Conservation (phyloP, 169 alveolate genomes). For the Miamiensis avidus region DNA sequence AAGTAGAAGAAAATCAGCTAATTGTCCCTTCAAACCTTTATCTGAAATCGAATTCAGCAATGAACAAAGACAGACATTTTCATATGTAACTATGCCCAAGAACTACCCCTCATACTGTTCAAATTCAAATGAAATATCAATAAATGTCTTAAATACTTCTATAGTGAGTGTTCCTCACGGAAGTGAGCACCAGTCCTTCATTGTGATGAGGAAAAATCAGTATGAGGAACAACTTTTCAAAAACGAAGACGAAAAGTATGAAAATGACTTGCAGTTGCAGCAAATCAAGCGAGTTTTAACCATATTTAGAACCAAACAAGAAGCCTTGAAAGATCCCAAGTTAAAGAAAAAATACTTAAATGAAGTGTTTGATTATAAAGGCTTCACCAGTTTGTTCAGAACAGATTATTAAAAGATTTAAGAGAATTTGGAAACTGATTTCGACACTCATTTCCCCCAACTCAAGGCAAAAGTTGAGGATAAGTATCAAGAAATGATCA, state of each 20-base stretch:
- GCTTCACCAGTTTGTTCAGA: not conserved
- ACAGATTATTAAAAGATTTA: not conserved
- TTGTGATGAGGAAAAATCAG: conserved; percentile 39
- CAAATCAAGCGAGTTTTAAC: not conserved
- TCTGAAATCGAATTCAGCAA: conserved; percentile 13
- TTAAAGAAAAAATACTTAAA: not conserved
- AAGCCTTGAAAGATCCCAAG: not conserved
- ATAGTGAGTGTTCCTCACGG: conserved; percentile 42
- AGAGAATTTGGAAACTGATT: not conserved
- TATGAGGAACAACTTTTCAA: conserved; percentile 43
- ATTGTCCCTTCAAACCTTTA: conserved; percentile 35
- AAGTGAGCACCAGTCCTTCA: conserved; percentile 36
- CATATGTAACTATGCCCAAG: conserved; percentile 41
- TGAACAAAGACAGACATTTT: conserved; percentile 31
- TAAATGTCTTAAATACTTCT: conserved; percentile 13
- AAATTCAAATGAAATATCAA: conserved; percentile 2
- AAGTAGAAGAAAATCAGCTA: conserved; percentile 10
- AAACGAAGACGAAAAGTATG: conserved; percentile 50
- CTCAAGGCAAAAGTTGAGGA: not conserved
- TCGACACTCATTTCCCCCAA: not conserved
- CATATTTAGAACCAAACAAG: conserved; percentile 6
- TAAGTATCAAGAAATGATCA: conserved; percentile 8
- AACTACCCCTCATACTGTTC: conserved; percentile 18
- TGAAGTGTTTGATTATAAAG: not conserved
- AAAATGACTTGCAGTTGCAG: conserved; percentile 14